Evolutionary conservation across 192 early-diverging fungal species (phyloP).

Genomic region (Entomortierella beljakovae): DNA sequence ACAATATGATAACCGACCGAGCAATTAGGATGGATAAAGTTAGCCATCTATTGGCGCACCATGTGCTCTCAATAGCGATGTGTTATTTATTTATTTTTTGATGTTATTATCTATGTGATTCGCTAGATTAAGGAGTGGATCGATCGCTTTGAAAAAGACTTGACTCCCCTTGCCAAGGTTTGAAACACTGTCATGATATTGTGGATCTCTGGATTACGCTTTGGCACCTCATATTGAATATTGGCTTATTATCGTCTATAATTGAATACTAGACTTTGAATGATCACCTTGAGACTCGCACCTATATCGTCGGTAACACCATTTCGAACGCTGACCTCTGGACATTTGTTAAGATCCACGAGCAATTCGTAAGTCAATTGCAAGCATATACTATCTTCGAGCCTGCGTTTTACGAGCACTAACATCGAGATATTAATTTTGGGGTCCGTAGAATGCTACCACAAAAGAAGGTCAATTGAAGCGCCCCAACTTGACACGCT

Average conservation of each 20-base stretch:
- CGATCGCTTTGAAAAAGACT: slow-evolving; percentile 45
- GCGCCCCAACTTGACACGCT: slow-evolving; percentile 73
- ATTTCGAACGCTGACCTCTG: slow-evolving; percentile 75
- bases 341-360: slow-evolving; percentile 73
- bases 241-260: not conserved
- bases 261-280: slow-evolving; percentile 58
- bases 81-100: not conserved
- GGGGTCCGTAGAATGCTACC: slow-evolving; percentile 58
- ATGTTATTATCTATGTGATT: not conserved
- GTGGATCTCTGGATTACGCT: not conserved
- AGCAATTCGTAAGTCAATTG: slow-evolving; percentile 64
- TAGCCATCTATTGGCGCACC: not conserved
- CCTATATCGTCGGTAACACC: slow-evolving; percentile 74
- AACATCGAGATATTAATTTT: too few species aligned
- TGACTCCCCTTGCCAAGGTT: slow-evolving; percentile 48
- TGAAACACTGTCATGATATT: not conserved
- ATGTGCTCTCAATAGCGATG: not conserved
- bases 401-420: too few species aligned
- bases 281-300: slow-evolving; percentile 70
- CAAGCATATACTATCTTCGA: too few species aligned
- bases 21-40: too few species aligned
- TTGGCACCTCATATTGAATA: not conserved
- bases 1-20: too few species aligned
- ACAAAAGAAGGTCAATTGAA: slow-evolving; percentile 68
- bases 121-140: slow-evolving; percentile 47